phyloP scores from a whole-genome alignment of 306 rosid genomes.

The Benincasa hispida region DNA sequence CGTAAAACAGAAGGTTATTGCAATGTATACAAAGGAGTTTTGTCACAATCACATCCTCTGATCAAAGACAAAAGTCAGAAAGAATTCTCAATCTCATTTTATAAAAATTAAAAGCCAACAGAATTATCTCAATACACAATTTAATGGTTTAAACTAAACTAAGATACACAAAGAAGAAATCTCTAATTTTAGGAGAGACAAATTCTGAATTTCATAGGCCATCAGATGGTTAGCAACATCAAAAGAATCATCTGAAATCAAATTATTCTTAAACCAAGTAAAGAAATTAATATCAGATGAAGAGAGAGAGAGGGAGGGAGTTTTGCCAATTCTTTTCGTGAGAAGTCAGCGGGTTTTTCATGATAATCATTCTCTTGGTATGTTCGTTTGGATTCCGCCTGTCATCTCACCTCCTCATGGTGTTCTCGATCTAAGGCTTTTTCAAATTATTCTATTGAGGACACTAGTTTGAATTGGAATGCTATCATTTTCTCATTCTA shows the following conservation, averaged over 20 bases:
- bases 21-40: background rate
- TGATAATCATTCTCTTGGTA: too few species aligned
- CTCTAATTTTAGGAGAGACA: background rate
- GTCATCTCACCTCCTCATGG: too few species aligned
- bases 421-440: too few species aligned
- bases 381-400: too few species aligned
- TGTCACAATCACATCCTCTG: background rate
- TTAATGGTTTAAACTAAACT: background rate
- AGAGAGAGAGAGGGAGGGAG: too few species aligned
- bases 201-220: background rate
- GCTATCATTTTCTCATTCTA: too few species aligned
- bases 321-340: too few species aligned
- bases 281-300: background rate
- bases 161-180: background rate
- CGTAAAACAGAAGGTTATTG: conserved; percentile 3
- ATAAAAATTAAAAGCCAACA: background rate
- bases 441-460: too few species aligned
- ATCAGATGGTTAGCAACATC: background rate
- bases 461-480: too few species aligned
- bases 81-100: background rate
- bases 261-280: background rate
- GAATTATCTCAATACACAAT: background rate
- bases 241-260: background rate
- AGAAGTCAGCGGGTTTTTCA: too few species aligned
- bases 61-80: background rate